Percentiles rank a stretch among this genome's conserved stretches.
phyloP scores from a whole-genome alignment of 2,329 filamentous ascomycete genomes.

The Aspergillus sp. region DNA sequence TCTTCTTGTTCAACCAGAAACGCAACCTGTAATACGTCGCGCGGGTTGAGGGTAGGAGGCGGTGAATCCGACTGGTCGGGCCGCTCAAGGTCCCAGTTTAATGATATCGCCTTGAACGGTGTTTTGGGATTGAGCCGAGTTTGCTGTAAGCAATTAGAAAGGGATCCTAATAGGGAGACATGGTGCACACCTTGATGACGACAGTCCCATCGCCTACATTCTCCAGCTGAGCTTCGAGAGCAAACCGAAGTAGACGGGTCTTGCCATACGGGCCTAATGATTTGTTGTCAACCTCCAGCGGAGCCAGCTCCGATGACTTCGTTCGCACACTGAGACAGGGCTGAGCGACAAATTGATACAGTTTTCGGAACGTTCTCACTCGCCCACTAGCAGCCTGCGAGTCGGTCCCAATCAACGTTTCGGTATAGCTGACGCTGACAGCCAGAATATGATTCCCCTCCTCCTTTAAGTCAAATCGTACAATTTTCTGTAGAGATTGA shows the following conservation, averaged over 20 bases:
- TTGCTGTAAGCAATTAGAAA: slow-evolving; percentile 32
- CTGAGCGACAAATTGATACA: slow-evolving; percentile 96
- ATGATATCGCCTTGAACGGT: slow-evolving; percentile 54
- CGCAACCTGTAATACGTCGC: slow-evolving; percentile 65
- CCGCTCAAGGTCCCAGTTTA: slow-evolving; percentile 55
- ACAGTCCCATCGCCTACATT: slow-evolving; percentile 86
- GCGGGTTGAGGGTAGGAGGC: slow-evolving; percentile 56
- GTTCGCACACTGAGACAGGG: slow-evolving; percentile 86
- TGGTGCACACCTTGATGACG: slow-evolving; percentile 63
- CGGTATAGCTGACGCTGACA: slow-evolving; percentile 91
- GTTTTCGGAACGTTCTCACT: slow-evolving; percentile 83
- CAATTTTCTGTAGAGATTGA: slow-evolving; percentile 74
- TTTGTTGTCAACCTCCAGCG: slow-evolving; percentile 47
- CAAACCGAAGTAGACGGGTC: slow-evolving; percentile 56
- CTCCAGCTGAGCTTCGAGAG: slow-evolving; percentile 91
- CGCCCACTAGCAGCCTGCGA: slow-evolving; percentile 56
- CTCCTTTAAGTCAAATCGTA: slow-evolving; percentile 86
- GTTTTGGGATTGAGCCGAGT: slow-evolving; percentile 51
- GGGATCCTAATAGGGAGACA: slow-evolving; percentile 12
- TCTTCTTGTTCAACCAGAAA: slow-evolving; percentile 61
- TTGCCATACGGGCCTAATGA: slow-evolving; percentile 46
- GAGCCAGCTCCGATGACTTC: slow-evolving; percentile 69
- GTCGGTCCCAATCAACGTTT: slow-evolving; percentile 61
- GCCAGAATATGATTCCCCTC: slow-evolving; percentile 92
- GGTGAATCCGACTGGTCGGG: slow-evolving; percentile 30